Evolutionary conservation across 352 stramenopile species (phyloP).

Genomic region (Phytopythium vexans): DNA sequence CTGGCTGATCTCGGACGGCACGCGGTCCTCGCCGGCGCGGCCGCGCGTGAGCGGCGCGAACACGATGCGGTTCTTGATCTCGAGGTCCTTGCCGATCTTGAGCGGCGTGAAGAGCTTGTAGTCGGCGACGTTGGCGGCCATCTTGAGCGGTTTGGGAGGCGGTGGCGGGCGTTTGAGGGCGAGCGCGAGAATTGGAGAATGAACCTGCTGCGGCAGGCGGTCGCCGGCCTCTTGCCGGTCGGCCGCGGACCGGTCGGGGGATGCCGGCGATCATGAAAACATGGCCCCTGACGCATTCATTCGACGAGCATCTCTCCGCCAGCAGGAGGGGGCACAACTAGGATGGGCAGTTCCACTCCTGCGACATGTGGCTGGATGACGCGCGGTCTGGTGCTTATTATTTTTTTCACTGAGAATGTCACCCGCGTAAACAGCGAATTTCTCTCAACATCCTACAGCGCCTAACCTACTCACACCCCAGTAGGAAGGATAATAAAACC

Average conservation of each 20-base stretch:
- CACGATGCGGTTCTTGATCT: conserved; percentile 53
- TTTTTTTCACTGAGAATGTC: no score
- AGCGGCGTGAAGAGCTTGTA: conserved; percentile 40
- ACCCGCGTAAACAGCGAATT: no score
- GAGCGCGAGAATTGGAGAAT: conserved; percentile 13
- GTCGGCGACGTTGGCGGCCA: conserved; percentile 14
- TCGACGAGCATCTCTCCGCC: no score
- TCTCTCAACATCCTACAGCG: no score
- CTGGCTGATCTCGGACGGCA: conserved; percentile 44
- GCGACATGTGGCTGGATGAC: no score
- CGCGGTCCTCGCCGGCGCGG: conserved; percentile 18
- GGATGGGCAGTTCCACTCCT: no score
- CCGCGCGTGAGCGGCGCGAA: conserved; percentile 49
- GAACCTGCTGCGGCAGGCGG: neutral
- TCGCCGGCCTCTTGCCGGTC: neutral
- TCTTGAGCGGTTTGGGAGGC: conserved; percentile 1
- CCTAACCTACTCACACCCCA: no score
- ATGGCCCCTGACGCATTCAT: neutral
- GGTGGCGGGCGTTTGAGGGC: neutral
- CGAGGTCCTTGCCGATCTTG: conserved; percentile 26
- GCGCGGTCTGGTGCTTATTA: no score
- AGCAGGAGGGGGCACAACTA: no score
- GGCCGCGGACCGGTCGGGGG: no score
- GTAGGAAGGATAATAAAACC: no score
- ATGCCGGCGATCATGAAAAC: conserved; percentile 1